Conservation (phyloP, 495 filamentous ascomycete species). For the Achaetomiella virescens region DNA sequence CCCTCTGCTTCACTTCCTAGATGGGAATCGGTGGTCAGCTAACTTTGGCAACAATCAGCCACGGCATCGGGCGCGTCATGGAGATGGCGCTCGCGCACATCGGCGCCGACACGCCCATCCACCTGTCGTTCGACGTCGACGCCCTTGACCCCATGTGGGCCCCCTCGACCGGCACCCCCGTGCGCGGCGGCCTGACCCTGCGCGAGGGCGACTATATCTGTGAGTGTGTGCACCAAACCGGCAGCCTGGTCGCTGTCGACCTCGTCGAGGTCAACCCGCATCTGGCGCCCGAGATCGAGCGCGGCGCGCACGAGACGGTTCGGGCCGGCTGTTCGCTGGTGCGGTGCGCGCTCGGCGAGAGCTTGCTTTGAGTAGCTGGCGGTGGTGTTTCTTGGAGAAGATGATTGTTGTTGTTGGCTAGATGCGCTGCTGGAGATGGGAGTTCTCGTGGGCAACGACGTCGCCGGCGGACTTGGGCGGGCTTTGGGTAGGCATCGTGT, state of each 20-base stretch:
- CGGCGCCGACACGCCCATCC: constrained; percentile 87
- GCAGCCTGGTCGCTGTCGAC: constrained; percentile 85
- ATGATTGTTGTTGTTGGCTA: neutral
- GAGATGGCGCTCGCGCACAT: constrained; percentile 96
- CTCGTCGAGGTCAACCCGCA: constrained; percentile 94
- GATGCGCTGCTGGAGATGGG: neutral
- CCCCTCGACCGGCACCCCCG: constrained; percentile 90
- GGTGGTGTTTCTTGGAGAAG: neutral
- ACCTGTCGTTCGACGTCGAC: constrained; percentile 96
- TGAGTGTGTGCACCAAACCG: constrained; percentile 91
- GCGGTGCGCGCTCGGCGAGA: constrained; percentile 86
- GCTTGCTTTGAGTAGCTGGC: constrained; percentile 53
- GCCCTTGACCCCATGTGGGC: constrained; percentile 94
- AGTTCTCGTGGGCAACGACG: no score
- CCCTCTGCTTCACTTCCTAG: neutral
- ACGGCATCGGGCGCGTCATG: constrained; percentile 93
- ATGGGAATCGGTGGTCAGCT: neutral
- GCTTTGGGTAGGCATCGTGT: no score
- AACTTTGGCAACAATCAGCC: constrained; percentile 34
- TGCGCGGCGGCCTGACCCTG: constrained; percentile 90
- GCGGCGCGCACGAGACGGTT: constrained; percentile 81
- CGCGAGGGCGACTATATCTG: constrained; percentile 97
- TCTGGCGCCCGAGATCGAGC: constrained; percentile 53
- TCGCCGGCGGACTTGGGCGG: no score
- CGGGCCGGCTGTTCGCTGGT: constrained; percentile 85